Base-by-base conservation (phyloP, 1,139 yeast species). In the Sugiyamaella pinicola region DNA sequence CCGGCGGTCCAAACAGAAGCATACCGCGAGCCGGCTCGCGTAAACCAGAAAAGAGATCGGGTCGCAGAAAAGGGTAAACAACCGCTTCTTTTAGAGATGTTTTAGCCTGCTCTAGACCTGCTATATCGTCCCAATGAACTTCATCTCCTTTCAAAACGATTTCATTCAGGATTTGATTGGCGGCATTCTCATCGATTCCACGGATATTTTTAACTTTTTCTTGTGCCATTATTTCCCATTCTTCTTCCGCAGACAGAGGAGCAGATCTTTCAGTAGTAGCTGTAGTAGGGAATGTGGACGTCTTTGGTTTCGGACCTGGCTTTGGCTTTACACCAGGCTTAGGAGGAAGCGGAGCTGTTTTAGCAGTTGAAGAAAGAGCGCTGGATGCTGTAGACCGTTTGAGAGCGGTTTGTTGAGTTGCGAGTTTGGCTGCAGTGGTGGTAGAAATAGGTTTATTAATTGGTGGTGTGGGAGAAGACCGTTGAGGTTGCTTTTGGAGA, bases 11-110 rank as follows among this genome's bases (percentile, higher is more conserved):
- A 74, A 93, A 93, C 31, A 93, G 73, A 24, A 93, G 74, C 96
- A 93, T 91, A 7, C 99, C 99, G 59, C 96, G 75, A 0, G 96
- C 96, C 0, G 99, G 99, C 69, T 93, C 98, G 61, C 99, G 77
- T 54, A 93, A 74, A 0, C 99, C 99, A 48, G 84, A 80, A 65
- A 93, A 93, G 57, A 93, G 74, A 69, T 93, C 99, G 0, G 99
- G 99, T 47, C 98, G 78, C 60, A 93, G 74, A 67, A 93, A 91
- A 29, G 99, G 99, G 69, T 93, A 91, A 15, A 93, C 98, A 4
- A 93, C 99, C 0, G 99, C 93, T 67, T 93, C 99, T 66, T 93
- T 93, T 53, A 93, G 76, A 0, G 97, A 87, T 60, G 80, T 83
- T 65, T 93, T 93, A 5, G 99, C 98, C 13, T 81, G 79, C 56